Base-by-base conservation (phyloP, 2,329 filamentous ascomycete genomes). In the Orbilia oligospora region DNA sequence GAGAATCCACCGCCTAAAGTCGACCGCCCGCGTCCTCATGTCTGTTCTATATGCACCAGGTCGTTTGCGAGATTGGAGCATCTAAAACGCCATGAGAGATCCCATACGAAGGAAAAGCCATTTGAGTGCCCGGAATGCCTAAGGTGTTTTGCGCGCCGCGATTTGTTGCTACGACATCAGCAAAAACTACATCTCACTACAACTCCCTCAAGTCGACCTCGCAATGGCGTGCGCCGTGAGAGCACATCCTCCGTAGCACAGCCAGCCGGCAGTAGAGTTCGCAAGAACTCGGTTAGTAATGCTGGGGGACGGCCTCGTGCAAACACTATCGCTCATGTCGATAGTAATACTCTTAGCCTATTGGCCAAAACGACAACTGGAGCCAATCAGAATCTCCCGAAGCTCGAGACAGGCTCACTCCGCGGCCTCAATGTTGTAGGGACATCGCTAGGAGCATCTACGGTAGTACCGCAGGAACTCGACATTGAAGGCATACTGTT, bases 61-160 rank as follows among this genome's bases (percentile, higher is more conserved):
- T 97, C 93, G 36, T 99, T 99, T 84, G 96, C 96, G 75, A 91
- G 96, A 79, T 87, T 99, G 82, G 96, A 99, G 86, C 96, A 99
- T 84, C 87, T 99, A 81, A 99, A 99, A 87, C 92, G 96, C 79
- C 96, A 99, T 85, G 96, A 98, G 86, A 90, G 96, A 80, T 97
- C 94, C n/a, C 94, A 97, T 84, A 97, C 94, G 53, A 97, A 99
- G 85, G 94, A 99, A 86, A 99, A 99, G 87, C 96, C 96, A 0
- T 99, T 99, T 82, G 94, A 97, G 85, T 99, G 96, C 83, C 93
- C 93, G 30, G 93, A 98, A 84, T 99, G 96, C 85, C 89, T 93
- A 44, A 88, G 96, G 85, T 98, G 96, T 86, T 99, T 99, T 85
- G 96, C 96, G 77, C 90, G 96, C 79, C 90, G 96, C 81, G 96